Evolutionary conservation across 768 basidiomycete species (phyloP).

Genomic region (Paxillus involutus): DNA sequence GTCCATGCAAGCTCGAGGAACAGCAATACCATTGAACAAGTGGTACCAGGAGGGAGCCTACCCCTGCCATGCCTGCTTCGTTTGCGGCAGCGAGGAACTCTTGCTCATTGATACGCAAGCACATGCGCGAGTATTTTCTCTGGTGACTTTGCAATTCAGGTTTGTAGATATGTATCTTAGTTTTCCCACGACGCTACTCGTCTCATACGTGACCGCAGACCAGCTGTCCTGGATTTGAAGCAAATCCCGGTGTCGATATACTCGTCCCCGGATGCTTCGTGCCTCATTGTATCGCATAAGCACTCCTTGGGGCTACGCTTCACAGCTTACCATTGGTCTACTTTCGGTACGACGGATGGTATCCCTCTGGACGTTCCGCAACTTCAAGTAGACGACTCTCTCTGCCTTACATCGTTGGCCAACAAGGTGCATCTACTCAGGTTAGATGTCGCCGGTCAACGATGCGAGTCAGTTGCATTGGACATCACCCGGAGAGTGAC

Average conservation of each 20-base stretch:
- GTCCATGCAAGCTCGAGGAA: constrained; percentile 41
- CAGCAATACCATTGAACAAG: constrained; percentile 35
- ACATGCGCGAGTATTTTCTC: constrained; percentile 51
- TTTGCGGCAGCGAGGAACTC: constrained; percentile 52
- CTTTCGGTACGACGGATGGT: constrained; percentile 53
- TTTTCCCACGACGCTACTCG: not conserved
- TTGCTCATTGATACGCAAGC: constrained; percentile 45
- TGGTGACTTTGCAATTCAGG: constrained; percentile 55
- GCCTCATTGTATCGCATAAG: constrained; percentile 39
- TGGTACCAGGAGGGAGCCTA: constrained; percentile 39
- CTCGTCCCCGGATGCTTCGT: constrained; percentile 56
- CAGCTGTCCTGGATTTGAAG: constrained; percentile 42
- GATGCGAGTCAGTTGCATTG: constrained; percentile 44
- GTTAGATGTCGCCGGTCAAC: constrained; percentile 33
- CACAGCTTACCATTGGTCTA: constrained; percentile 53
- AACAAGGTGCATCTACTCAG: constrained; percentile 44
- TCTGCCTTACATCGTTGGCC: constrained; percentile 45
- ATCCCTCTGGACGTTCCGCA: constrained; percentile 36
- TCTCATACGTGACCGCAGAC: constrained; percentile 28
- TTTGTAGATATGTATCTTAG: constrained; percentile 21
- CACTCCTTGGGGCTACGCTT: constrained; percentile 20
- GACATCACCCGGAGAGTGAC: constrained; percentile 56
- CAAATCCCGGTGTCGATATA: constrained; percentile 33
- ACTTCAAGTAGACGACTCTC: constrained; percentile 16
- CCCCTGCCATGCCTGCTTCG: constrained; percentile 42